Evolutionary conservation across 306 rosid species (phyloP).

Genomic region (Begonia peltatifolia): DNA sequence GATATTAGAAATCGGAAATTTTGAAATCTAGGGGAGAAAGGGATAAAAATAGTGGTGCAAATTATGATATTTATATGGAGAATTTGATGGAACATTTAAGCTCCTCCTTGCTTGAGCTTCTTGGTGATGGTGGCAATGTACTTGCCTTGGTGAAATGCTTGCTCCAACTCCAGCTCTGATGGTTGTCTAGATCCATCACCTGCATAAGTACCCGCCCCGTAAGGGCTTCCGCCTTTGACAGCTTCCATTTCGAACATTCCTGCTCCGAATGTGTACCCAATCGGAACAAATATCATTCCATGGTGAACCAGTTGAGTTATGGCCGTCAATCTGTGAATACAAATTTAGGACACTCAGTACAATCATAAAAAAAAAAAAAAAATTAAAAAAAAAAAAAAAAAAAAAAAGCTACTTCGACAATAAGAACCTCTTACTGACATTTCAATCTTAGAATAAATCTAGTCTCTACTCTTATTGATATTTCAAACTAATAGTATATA

Average conservation of each 20-base stretch:
- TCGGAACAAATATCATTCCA: slow-evolving; percentile 84
- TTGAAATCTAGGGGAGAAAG: slow-evolving; percentile 20
- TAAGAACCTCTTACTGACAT: no score
- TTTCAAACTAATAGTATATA: no score
- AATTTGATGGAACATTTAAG: slow-evolving; percentile 13
- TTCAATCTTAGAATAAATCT: no score
- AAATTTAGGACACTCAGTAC: no score
- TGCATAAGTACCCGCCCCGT: slow-evolving; percentile 86
- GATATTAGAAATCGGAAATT: slow-evolving; percentile 21
- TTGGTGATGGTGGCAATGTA: slow-evolving; percentile 72
- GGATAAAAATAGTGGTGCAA: slow-evolving; percentile 25
- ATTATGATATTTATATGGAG: slow-evolving; percentile 7
- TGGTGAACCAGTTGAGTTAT: slow-evolving; percentile 92
- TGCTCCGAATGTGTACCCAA: slow-evolving; percentile 81
- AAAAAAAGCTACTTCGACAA: no score
- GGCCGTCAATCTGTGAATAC: slow-evolving; percentile 59
- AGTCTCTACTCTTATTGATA: no score
- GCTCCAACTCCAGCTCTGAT: slow-evolving; percentile 60
- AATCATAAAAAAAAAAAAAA: no score
- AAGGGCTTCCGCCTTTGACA: slow-evolving; percentile 96
- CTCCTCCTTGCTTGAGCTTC: slow-evolving; percentile 67
- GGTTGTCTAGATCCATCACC: slow-evolving; percentile 95
- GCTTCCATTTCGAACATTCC: slow-evolving; percentile 95
- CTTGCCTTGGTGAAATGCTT: slow-evolving; percentile 93
- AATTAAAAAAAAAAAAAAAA: no score